These are phyloP conservation scores for Pseudohyphozyma bogoriensis DNA, from an alignment of 768 basidiomycete species.

Conservation along the genomic window DNA sequence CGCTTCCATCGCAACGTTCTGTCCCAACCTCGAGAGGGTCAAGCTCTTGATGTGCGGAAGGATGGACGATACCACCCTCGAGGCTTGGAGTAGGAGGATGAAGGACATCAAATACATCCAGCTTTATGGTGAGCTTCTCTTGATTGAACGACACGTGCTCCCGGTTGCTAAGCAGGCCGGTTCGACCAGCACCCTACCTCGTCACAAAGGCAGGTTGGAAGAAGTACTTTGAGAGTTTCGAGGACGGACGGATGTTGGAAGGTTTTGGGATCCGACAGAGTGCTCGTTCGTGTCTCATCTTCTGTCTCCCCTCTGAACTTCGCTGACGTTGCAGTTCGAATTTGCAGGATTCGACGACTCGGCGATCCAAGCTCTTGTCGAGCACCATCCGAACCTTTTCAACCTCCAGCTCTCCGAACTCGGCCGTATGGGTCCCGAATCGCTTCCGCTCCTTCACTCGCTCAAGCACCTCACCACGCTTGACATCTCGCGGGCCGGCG, in stretches of 20 bases:
- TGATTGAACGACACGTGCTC: no score
- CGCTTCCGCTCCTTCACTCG: slow-evolving; percentile 48
- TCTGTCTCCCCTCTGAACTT: no score
- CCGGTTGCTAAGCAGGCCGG: no score
- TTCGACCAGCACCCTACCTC: slow-evolving; percentile 33
- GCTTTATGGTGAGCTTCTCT: slow-evolving; percentile 76
- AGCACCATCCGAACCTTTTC: slow-evolving; percentile 49
- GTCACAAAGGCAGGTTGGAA: slow-evolving; percentile 66
- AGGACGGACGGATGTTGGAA: slow-evolving; percentile 45
- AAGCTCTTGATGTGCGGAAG: slow-evolving; percentile 80
- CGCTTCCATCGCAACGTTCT: slow-evolving; percentile 61
- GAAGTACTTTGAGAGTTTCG: slow-evolving; percentile 56
- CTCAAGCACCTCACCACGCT: slow-evolving; percentile 49
- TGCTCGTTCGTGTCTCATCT: slow-evolving; percentile 8
- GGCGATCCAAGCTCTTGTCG: slow-evolving; percentile 53
- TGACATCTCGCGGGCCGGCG: slow-evolving; percentile 56
- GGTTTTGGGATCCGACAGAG: slow-evolving; percentile 57
- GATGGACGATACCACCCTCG: slow-evolving; percentile 47
- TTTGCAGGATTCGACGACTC: slow-evolving; percentile 58
- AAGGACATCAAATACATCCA: slow-evolving; percentile 59
- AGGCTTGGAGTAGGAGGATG: slow-evolving; percentile 51
- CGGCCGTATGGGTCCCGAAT: slow-evolving; percentile 56
- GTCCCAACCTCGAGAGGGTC: slow-evolving; percentile 68
- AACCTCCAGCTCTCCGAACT: slow-evolving; percentile 71
- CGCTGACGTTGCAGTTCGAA: slow-evolving; percentile 27